Base-by-base conservation (phyloP, 1,284 basidiomycete species). In the Golubevia sp. region DNA sequence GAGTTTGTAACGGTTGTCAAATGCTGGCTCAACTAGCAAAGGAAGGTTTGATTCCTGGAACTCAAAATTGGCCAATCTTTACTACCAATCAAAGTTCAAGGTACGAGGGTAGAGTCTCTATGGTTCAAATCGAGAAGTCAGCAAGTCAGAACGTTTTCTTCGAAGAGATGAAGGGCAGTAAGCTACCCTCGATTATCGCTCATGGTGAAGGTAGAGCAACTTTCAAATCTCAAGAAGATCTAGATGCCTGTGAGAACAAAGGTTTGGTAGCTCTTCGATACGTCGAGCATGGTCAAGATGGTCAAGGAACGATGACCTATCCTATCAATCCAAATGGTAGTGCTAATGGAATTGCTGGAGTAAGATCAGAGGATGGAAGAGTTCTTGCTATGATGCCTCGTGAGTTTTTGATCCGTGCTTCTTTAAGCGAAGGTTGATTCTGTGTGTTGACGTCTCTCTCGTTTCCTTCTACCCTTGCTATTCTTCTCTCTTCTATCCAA, bases 1-100 rank as follows among this genome's bases (percentile, higher is more conserved):
- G 91, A 23, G 94, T 99, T 26, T 99, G 97, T 86, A 99, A 99
- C 82, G 96, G 96, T 4, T 99, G 96, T 85, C 96, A 99, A 85
- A 93, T 98, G 88, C 89, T 99, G 77, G 91, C 91, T 74, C 91
- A 93, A 75, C 88, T 99, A 60, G 30, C 30, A 5, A 34, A 5
- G 30, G 11, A 34, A 5, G 30, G 30, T 2, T 65, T 82, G 3
- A 74, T 81, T 18, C 72, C 77, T 2, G 78, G 74, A 34, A 77
- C 73, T 1, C 54, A 72, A 21, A 27, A 63, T 44, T 79, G 77
- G 80, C 80, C 80, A 4, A 21, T 59, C 49, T 81, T 82, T 70
- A 69, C 73, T 64, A 53, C 64, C 18, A 82, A 82, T 64, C 72
- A 75, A 54, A 74, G 71, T 8, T 74, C 69, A 2, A 67, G 77